phyloP scores from a whole-genome alignment of 2,329 filamentous ascomycete genomes.

The Fusarium succisae region DNA sequence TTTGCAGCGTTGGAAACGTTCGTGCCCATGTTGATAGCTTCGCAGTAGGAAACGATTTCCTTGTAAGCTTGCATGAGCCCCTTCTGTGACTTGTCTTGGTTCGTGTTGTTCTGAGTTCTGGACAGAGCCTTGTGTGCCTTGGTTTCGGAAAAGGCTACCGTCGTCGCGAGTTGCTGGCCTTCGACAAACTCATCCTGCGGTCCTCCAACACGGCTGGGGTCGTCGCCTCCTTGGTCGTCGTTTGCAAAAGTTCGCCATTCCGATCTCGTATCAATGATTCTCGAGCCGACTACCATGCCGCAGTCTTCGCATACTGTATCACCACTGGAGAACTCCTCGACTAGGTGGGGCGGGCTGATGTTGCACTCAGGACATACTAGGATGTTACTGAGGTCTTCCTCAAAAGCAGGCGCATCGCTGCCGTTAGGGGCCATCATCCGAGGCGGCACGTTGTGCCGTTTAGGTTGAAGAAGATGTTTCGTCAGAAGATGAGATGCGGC shows the following conservation, averaged over 20 bases:
- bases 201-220: slow-evolving; percentile 97
- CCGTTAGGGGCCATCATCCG: slow-evolving; percentile 58
- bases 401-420: slow-evolving; percentile 60
- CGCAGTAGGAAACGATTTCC: slow-evolving; percentile 87
- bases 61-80: slow-evolving; percentile 84
- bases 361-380: slow-evolving; percentile 91
- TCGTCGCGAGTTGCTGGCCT: slow-evolving; percentile 87
- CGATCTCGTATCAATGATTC: slow-evolving; percentile 93
- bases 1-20: slow-evolving; percentile 90
- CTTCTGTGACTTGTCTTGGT: slow-evolving; percentile 85
- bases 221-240: slow-evolving; percentile 95
- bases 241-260: slow-evolving; percentile 99
- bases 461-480: slow-evolving; percentile 51
- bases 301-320: slow-evolving; percentile 95
- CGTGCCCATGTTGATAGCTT: slow-evolving; percentile 82
- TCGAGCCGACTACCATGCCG: slow-evolving; percentile 87
- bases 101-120: slow-evolving; percentile 86
- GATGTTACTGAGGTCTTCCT: slow-evolving; percentile 86
- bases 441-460: slow-evolving; percentile 52
- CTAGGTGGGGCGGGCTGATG: slow-evolving; percentile 88
- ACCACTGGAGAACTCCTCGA: slow-evolving; percentile 91
- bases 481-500: slow-evolving; percentile 29
- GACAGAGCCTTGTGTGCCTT: slow-evolving; percentile 78
- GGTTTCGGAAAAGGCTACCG: slow-evolving; percentile 84
- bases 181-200: slow-evolving; percentile 89